Evolutionary conservation across 441 rosid species (phyloP), one percentile per base, ranked within the genome.

Genomic region (Brassica balearica): DNA sequence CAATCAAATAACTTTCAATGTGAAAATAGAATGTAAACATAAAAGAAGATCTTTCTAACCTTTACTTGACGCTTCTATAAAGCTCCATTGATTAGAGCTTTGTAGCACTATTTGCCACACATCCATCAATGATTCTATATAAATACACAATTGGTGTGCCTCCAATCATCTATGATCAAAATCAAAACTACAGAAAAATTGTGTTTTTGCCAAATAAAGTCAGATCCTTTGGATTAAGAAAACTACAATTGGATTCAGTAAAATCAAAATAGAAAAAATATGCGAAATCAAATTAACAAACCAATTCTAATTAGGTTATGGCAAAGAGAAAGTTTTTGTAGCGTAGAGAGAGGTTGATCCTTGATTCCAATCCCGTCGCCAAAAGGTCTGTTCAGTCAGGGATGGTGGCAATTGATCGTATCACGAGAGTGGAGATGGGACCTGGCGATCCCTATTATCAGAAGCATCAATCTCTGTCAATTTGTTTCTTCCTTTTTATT

Each of bases 21-120:
- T 12, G 74, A 58, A 55, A 12, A 3, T 9, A 68, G 72, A 72
- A 59, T 3, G 19, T 12, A 46, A 1, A 46, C 53, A 46, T 46
- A 46, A 46, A 46, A 46, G 14, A 46, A 46, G 14, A 46, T 46
- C 14, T 53, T 22, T 36, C 74, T 34, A 74, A 93, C 99, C 99
- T 89, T 77, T 93, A 96, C 69, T 95, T 95, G 76, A 93, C 96
- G 61, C 98, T 93, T 68, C 91, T 84, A 79, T 96, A 95, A 29
- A 96, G 97, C 80, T 95, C 95, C 98, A 95, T 91, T 66, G 96
- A 91, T 83, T 95, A 97, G 51, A 93, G 98, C 79, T 93, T 93
- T 15, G 97, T 96, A 48, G 97, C 98, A 81, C 93, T 72, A 64
- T 89, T 87, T 19, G 92, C 97, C 12, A 88, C 85, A 59, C 98